phyloP scores from a whole-genome alignment of 192 early-diverging fungal species.

The Coemansia sp. region DNA sequence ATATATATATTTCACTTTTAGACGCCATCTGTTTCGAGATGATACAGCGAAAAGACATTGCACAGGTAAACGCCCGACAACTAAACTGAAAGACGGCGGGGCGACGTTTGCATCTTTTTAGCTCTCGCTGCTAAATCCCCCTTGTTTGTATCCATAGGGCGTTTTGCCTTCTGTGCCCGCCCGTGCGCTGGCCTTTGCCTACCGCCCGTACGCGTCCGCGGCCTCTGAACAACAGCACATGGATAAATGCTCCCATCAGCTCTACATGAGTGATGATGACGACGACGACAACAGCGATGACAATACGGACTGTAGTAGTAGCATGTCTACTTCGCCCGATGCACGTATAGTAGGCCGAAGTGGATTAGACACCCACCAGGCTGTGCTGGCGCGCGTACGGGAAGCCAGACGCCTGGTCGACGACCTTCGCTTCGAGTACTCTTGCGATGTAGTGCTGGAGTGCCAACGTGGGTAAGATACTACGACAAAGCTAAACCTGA shows the following conservation, averaged over 20 bases:
- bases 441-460: slow-evolving; percentile 43
- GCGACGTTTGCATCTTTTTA: background rate
- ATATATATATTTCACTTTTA: background rate
- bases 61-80: slow-evolving; percentile 1
- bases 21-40: too few relatives aligned
- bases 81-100: background rate
- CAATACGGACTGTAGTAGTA: background rate
- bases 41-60: slow-evolving; percentile 36
- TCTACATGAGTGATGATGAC: background rate
- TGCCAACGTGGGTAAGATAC: slow-evolving; percentile 45
- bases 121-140: background rate
- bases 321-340: background rate
- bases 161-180: slow-evolving; percentile 19
- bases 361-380: slow-evolving; percentile 7
- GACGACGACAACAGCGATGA: background rate
- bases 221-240: background rate
- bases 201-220: slow-evolving; percentile 28
- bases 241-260: background rate
- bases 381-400: slow-evolving; percentile 17
- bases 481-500: background rate
- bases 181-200: slow-evolving; percentile 27
- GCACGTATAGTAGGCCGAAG: background rate
- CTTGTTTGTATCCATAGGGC: slow-evolving; percentile 2
- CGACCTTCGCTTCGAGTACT: slow-evolving; percentile 33
- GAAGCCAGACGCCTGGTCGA: slow-evolving; percentile 36